Conservation (phyloP, 768 basidiomycete species). For the Filobasidium floriforme region DNA sequence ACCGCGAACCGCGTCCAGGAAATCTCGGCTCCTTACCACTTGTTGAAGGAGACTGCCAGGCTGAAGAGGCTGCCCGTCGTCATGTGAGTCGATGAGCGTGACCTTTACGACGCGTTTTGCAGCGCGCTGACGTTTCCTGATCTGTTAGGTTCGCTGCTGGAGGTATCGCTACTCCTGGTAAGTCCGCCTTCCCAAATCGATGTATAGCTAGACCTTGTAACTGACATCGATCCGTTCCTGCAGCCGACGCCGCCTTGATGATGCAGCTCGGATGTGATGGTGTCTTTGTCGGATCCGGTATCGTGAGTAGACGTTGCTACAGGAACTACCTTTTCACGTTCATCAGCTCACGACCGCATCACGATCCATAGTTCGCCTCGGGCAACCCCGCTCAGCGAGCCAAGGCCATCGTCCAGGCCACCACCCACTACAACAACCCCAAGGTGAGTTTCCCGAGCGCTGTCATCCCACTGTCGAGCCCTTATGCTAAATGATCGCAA, state of each 20-base stretch:
- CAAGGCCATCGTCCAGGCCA: conserved; percentile 90
- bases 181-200: conserved; percentile 51
- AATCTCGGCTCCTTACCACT: conserved; percentile 74
- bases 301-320: conserved; percentile 58
- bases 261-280: conserved; percentile 98
- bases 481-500: not conserved
- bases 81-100: conserved; percentile 28
- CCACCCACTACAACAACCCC: conserved; percentile 93
- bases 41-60: conserved; percentile 91
- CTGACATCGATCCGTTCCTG: too few relatives aligned
- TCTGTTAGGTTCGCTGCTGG: conserved; percentile 78
- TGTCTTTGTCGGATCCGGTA: conserved; percentile 96
- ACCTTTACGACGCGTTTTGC: not conserved
- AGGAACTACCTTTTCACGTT: too few relatives aligned
- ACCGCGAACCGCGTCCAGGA: conserved; percentile 20
- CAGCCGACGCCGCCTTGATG: conserved; percentile 94
- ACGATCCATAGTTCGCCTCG: conserved; percentile 53
- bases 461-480: not conserved
- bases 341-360: not conserved
- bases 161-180: conserved; percentile 70
- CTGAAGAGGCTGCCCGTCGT: conserved; percentile 89
- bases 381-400: conserved; percentile 90
- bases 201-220: conserved; percentile 15
- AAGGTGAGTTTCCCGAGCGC: conserved; percentile 44
- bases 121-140: not conserved